Percentiles rank a stretch among this genome's conserved stretches.
These are phyloP conservation scores for Parachlorella kessleri DNA, from an alignment of 139 green algal genomes.

Conservation along the genomic window DNA sequence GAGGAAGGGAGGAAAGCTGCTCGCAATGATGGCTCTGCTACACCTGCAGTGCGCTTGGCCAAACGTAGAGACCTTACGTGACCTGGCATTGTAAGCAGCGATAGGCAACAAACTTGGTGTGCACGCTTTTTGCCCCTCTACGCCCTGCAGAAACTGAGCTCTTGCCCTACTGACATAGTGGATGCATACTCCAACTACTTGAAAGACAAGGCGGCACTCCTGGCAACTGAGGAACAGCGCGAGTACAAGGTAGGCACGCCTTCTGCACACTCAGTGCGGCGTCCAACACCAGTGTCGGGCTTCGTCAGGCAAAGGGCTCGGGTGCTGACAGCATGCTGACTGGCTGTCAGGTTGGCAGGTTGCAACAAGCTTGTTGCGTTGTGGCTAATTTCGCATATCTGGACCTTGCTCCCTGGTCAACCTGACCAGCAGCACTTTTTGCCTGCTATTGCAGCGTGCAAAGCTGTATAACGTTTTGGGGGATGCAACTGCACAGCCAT, in stretches of 20 bases:
- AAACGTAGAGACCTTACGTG: background rate
- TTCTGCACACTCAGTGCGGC: too few relatives aligned
- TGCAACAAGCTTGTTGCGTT: background rate
- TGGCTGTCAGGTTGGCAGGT: background rate
- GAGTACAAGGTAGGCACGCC: constrained; percentile 31
- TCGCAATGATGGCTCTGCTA: too few relatives aligned
- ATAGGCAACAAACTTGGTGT: background rate
- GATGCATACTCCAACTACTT: background rate
- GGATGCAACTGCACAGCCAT: background rate
- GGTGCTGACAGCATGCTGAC: too few relatives aligned
- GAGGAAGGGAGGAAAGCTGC: background rate
- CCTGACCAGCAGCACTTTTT: background rate
- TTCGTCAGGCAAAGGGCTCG: too few relatives aligned
- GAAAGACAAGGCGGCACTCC: constrained; percentile 9
- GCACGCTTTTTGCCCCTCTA: too few relatives aligned
- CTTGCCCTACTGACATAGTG: background rate
- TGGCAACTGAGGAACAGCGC: constrained; percentile 18
- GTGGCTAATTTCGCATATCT: background rate
- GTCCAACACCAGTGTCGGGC: too few relatives aligned
- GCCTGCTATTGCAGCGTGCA: constrained; percentile 7
- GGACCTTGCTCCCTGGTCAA: background rate
- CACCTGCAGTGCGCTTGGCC: background rate
- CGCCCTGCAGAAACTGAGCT: constrained; percentile 27
- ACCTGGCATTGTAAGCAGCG: background rate
- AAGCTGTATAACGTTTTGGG: constrained; percentile 34